Evolutionary conservation across 2,329 filamentous ascomycete genomes (phyloP).

Genomic region (Nothophoma quercina): DNA sequence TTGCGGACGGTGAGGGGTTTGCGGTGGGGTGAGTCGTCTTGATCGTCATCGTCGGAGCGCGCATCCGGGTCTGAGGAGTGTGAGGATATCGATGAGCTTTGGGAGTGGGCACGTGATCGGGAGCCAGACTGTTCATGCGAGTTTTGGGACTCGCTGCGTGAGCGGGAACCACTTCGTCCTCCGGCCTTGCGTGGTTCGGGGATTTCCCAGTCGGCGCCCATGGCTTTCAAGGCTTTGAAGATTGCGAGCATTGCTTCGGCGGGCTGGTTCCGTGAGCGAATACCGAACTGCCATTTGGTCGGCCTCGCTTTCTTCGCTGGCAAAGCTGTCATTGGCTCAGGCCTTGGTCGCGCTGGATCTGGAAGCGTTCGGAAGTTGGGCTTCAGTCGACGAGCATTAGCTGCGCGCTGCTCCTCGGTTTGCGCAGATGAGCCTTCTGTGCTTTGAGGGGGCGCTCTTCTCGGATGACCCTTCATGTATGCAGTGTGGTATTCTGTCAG

Average conservation of each 20-base stretch:
- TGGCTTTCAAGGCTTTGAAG: conserved; percentile 86
- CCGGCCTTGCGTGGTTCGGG: conserved; percentile 52
- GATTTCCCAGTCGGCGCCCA: conserved; percentile 87
- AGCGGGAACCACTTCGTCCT: conserved; percentile 49
- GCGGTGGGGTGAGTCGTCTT: conserved; percentile 28
- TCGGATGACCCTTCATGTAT: conserved; percentile 75
- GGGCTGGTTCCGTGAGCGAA: conserved; percentile 90
- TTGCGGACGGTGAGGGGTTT: conserved; percentile 44
- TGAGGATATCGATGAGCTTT: conserved; percentile 44
- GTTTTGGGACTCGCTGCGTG: conserved; percentile 39
- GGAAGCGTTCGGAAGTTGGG: conserved; percentile 77
- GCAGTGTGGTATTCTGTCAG: conserved; percentile 89
- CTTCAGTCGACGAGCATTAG: conserved; percentile 80
- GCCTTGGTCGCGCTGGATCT: conserved; percentile 64
- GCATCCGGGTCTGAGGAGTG: conserved; percentile 37
- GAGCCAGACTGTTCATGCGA: conserved; percentile 40
- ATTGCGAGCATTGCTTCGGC: conserved; percentile 95
- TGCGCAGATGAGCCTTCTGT: conserved; percentile 47
- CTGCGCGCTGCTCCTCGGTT: conserved; percentile 72
- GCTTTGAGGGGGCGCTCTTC: conserved; percentile 37
- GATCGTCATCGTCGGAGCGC: conserved; percentile 18
- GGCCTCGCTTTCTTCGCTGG: conserved; percentile 76
- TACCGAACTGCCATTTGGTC: conserved; percentile 97
- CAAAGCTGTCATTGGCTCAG: conserved; percentile 62
- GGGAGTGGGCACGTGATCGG: conserved; percentile 42